phyloP scores from a whole-genome alignment of 169 alveolate species.

The Cryptosporidium tyzzeri region DNA sequence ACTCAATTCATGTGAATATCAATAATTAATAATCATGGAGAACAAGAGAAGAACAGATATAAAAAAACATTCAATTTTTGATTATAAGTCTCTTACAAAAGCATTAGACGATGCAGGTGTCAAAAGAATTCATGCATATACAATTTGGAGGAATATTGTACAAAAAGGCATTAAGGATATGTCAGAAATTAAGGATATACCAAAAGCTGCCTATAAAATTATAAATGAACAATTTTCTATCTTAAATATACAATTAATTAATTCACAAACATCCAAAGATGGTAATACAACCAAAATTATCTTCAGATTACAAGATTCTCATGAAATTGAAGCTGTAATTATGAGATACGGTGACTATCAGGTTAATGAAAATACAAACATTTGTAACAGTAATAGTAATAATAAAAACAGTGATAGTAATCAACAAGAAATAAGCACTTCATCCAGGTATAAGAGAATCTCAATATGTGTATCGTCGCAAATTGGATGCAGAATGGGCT shows the following conservation, averaged over 20 bases:
- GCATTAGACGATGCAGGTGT: constrained; percentile 38
- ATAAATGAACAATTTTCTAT: constrained; percentile 40
- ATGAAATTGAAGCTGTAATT: constrained; percentile 71
- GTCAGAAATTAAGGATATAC: constrained; percentile 22
- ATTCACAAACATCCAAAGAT: constrained; percentile 46
- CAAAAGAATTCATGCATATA: constrained; percentile 45
- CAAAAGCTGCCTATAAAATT: constrained; percentile 22
- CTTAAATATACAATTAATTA: constrained; percentile 2
- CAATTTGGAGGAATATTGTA: constrained; percentile 37
- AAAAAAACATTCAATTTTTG: constrained; percentile 48
- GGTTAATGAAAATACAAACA: neutral
- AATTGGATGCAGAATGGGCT: constrained; percentile 82
- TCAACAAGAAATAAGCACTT: neutral
- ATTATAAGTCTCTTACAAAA: constrained; percentile 10
- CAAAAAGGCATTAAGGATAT: constrained; percentile 29
- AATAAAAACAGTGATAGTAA: neutral
- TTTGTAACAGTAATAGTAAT: neutral
- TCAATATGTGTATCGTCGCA: constrained; percentile 79
- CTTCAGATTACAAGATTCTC: constrained; percentile 65
- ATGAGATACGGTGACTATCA: constrained; percentile 53
- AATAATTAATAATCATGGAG: neutral
- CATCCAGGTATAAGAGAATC: constrained; percentile 15
- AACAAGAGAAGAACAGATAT: constrained; percentile 37
- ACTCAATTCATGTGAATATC: neutral
- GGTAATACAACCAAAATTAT: constrained; percentile 66